phyloP scores from a whole-genome alignment of 2,329 filamentous ascomycete genomes.

The Talaromyces piceae region DNA sequence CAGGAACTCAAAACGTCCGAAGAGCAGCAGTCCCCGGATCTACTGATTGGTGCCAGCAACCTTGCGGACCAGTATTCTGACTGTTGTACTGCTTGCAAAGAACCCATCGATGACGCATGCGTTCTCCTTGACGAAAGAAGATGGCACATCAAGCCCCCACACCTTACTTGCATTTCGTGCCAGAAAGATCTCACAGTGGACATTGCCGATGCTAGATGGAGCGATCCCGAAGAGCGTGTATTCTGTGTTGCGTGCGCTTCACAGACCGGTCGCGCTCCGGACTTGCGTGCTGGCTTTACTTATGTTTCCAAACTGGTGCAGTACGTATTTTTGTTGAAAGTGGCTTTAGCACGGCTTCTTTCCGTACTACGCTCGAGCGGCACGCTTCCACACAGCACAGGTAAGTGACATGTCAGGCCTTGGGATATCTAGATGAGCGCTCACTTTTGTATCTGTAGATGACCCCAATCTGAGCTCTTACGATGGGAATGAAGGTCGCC shows the following conservation, averaged over 20 bases:
- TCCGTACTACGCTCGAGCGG: slow-evolving; percentile 80
- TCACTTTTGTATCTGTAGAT: slow-evolving; percentile 38
- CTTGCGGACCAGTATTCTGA: slow-evolving; percentile 73
- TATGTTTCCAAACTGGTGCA: slow-evolving; percentile 81
- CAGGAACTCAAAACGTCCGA: slow-evolving; percentile 69
- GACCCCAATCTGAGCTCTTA: slow-evolving; percentile 62
- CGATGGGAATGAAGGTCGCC: slow-evolving; percentile 58
- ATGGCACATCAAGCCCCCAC: slow-evolving; percentile 67
- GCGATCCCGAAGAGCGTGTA: slow-evolving; percentile 58
- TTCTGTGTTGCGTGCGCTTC: slow-evolving; percentile 62
- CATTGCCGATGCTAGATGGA: slow-evolving; percentile 64
- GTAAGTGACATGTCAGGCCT: slow-evolving; percentile 25
- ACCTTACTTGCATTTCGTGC: slow-evolving; percentile 65
- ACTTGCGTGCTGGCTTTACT: slow-evolving; percentile 57
- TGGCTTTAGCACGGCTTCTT: slow-evolving; percentile 81
- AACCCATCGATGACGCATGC: slow-evolving; percentile 93
- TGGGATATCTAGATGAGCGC: neutral
- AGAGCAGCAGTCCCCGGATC: slow-evolving; percentile 50
- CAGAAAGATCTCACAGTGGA: slow-evolving; percentile 62
- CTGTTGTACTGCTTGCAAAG: slow-evolving; percentile 71
- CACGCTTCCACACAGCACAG: slow-evolving; percentile 64
- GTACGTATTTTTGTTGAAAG: slow-evolving; percentile 86
- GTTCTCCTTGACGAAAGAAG: slow-evolving; percentile 65
- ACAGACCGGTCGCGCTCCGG: slow-evolving; percentile 44
- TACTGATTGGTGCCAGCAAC: slow-evolving; percentile 56